Base-by-base conservation (phyloP, 257 asterid genomes). In the Ophiorrhiza pumila region DNA sequence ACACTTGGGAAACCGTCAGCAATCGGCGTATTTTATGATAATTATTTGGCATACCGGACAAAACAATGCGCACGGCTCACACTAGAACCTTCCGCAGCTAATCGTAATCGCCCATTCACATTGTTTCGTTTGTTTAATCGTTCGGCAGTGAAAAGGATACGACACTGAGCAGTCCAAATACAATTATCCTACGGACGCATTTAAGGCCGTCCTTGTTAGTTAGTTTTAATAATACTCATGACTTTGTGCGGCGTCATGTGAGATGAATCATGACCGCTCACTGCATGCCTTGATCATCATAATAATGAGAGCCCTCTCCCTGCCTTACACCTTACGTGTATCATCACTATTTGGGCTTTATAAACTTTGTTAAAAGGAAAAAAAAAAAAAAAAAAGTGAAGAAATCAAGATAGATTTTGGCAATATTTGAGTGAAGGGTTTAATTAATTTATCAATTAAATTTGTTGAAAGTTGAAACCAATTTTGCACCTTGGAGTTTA, bases 271-370 rank as follows among this genome's bases (percentile, higher is more conserved):
- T 29, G 64, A 3, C 39, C 1, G 3, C n/a, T n/a, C n/a, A 58
- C 29, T 58, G 39, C 64, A 58, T 58, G 64, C 64, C 64, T 29
- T 58, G 29, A 56, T 56, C 62, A n/a, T n/a, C n/a, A 25, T 56
- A 35, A 56, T 7, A 55, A 8, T 55, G 34, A 55, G 25, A 55
- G 32, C 15, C 31, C 61, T n/a, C n/a, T n/a, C n/a, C n/a, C n/a
- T n/a, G n/a, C n/a, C n/a, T n/a, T n/a, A n/a, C n/a, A n/a, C n/a
- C n/a, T n/a, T n/a, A n/a, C n/a, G n/a, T n/a, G n/a, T n/a, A n/a
- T n/a, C n/a, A n/a, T n/a, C n/a, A n/a, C n/a, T n/a, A n/a, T n/a
- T n/a, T n/a, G n/a, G n/a, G n/a, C n/a, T n/a, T n/a, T n/a, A n/a
- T n/a, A n/a, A n/a, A n/a, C n/a, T n/a, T n/a, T n/a, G n/a, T n/a